Conservation (phyloP, 129 eudicot genomes). For the carrot (Daucus carota) region DH1_v3.0 NC_030382.2:33359501-33360000, state of each 20-base stretch:
- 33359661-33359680: not conserved
- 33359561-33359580: conserved; percentile 10
- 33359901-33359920: not conserved
- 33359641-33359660: not conserved
- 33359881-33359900: not conserved
- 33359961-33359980: no score
- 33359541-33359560: not conserved
- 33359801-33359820: not conserved
- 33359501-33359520: conserved; percentile 13
- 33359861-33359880: not conserved
- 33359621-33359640: conserved; percentile 19
- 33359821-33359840: not conserved
- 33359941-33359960: no score
- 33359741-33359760: not conserved
- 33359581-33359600: conserved; percentile 12
- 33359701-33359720: not conserved
- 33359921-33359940: not conserved
- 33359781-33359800: not conserved
- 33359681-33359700: not conserved
- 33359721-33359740: not conserved
- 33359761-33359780: not conserved
- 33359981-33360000: no score
- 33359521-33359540: not conserved
- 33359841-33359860: not conserved
- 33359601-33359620: conserved; percentile 21